Evolutionary conservation across 306 rosid genomes (phyloP), one percentile per base, ranked within the genome.

Genomic region (Gillenia trifoliata): DNA sequence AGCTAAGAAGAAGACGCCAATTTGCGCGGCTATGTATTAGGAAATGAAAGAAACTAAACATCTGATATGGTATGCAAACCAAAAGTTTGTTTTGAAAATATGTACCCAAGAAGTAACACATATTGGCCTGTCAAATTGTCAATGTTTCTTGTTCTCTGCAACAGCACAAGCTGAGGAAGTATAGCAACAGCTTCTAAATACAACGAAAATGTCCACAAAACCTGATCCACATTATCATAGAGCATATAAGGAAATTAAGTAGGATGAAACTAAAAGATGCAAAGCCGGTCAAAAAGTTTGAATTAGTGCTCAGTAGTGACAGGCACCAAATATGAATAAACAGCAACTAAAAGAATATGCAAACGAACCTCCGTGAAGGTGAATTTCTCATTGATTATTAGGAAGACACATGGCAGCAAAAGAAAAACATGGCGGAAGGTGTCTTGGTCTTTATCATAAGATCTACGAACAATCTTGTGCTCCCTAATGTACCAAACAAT

Each of bases 101-200:
- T 61, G 83, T 86, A 93, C 98, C 97, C 98, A 34, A 93, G 97
- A 54, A 91, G 96, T 78, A 93, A 79, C 60, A 93, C 85, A 54
- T 93, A 93, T 88, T 93, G 89, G 76, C 98, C 98, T 0, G 97
- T 93, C 83, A 93, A 84, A 81, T 91, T 93, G 83, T 93, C 97
- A 78, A 93, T 91, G 77, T 93, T 93, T 83, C 97, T 85, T 1
- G 97, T 93, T 79, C 97, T 89, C 79, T 93, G 98, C 41, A 93
- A 78, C 77, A 93, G 76, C 64, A 93, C 89, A 15, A 93, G 84
- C 72, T 91, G 98, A 61, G 98, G 98, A 84, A 93, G 96, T 64
- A 93, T 93, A 34, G 96, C 97, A 70, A 93, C 93, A 16, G 98
- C 98, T 88, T 93, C 98, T 67, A 93, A 81, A 83, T 77, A 91